Conservation (phyloP, 2,329 filamentous ascomycete genomes). For the Botrytis tulipae region DNA sequence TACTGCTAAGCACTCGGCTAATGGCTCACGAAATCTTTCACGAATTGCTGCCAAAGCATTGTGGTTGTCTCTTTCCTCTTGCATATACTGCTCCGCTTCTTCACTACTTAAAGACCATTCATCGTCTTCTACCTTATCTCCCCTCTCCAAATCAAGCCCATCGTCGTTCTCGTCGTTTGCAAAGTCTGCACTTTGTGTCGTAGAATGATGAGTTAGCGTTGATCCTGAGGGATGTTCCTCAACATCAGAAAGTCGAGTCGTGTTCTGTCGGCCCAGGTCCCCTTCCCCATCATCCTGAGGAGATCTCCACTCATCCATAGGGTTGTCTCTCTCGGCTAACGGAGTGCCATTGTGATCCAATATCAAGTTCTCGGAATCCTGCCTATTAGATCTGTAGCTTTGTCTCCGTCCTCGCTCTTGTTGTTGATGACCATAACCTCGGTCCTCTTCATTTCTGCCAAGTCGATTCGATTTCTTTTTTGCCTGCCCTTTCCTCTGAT, state of each 20-base stretch:
- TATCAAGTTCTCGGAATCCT: conserved; percentile 6
- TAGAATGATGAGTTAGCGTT: not conserved
- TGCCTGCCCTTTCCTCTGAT: conserved; percentile 18
- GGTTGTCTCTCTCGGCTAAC: conserved; percentile 21
- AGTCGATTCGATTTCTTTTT: conserved; percentile 14
- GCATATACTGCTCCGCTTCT: conserved; percentile 26
- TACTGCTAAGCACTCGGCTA: conserved; percentile 50
- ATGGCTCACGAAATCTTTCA: conserved; percentile 49
- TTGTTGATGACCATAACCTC: conserved; percentile 16
- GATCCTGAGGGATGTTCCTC: conserved; percentile 6
- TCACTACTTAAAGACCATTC: conserved; percentile 24
- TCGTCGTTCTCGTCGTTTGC: not conserved
- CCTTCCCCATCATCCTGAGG: not conserved
- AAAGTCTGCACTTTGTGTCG: conserved; percentile 5
- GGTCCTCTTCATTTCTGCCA: conserved; percentile 2
- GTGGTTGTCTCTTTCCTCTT: conserved; percentile 9
- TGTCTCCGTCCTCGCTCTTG: not conserved
- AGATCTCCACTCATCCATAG: conserved; percentile 24
- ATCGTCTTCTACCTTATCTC: conserved; percentile 16
- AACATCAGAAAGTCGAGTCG: conserved; percentile 13
- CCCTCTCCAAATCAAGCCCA: conserved; percentile 13
- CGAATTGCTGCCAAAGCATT: conserved; percentile 46
- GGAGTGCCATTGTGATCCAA: conserved; percentile 15
- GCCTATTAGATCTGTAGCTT: conserved; percentile 9
- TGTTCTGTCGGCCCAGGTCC: not conserved